Percentiles rank a stretch among this genome's conserved stretches.
Conservation (phyloP, 140 eudicot genomes). For the Erigeron philadelphicus region DNA sequence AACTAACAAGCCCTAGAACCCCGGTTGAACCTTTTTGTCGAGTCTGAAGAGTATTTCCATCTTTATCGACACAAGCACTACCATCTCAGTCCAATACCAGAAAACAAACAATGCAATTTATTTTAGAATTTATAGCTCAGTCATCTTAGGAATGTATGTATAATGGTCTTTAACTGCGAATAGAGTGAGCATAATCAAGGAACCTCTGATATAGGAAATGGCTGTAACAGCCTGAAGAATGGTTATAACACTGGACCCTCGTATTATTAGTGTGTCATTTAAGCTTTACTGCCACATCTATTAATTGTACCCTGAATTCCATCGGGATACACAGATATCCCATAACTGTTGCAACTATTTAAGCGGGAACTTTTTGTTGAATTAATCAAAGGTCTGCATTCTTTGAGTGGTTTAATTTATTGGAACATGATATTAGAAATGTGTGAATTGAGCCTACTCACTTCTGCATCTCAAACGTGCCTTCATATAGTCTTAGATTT, state of each 20-base stretch:
- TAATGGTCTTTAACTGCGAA: not conserved
- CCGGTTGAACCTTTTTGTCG: not conserved
- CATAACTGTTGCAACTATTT: too few species aligned
- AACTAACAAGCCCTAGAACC: not conserved
- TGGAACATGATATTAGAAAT: not conserved
- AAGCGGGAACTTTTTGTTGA: too few species aligned
- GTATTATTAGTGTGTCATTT: too few species aligned
- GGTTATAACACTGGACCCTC: not conserved
- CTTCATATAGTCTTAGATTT: not conserved
- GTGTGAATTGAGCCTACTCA: not conserved
- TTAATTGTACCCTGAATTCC: too few species aligned
- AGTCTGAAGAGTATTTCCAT: not conserved
- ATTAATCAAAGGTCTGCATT: not conserved
- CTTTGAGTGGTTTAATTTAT: not conserved
- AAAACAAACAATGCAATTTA: not conserved
- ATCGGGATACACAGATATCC: too few species aligned
- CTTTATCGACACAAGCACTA: not conserved
- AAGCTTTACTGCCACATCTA: too few species aligned
- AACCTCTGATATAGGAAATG: not conserved
- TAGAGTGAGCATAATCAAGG: not conserved
- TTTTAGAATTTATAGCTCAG: not conserved
- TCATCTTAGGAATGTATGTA: not conserved
- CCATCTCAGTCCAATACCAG: constrained; percentile 4
- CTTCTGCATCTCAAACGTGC: not conserved
- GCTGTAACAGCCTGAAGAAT: not conserved